Evolutionary conservation across 495 filamentous ascomycete species (phyloP).

Genomic region (Penicillium maclennaniae): DNA sequence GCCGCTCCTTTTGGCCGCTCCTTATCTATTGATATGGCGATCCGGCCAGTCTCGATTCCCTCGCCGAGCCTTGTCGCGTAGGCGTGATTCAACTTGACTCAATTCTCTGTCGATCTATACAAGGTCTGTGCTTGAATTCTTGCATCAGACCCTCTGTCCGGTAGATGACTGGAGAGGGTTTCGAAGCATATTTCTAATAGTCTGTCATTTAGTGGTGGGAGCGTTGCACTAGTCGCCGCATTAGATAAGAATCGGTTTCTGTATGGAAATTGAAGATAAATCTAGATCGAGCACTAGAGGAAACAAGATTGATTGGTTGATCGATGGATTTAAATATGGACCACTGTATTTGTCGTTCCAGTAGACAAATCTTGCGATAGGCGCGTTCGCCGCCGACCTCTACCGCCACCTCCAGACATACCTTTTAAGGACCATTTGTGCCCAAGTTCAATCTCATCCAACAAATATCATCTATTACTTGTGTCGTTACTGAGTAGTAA

Average conservation of each 20-base stretch:
- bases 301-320: not conserved
- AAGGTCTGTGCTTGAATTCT: slow-evolving; percentile 10
- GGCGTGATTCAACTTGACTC: not conserved
- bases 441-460: not conserved
- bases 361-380: not conserved
- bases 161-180: not conserved
- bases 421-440: not conserved
- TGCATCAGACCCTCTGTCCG: slow-evolving; percentile 5
- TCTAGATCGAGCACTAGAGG: not conserved
- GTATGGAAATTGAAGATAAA: not conserved
- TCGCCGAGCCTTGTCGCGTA: not conserved
- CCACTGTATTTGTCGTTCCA: not conserved
- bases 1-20: not conserved
- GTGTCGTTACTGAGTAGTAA: not conserved
- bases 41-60: not conserved
- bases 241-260: not conserved
- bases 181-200: slow-evolving; percentile 7
- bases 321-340: not conserved
- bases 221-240: not conserved
- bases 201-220: not conserved
- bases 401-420: too few relatives aligned
- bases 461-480: not conserved
- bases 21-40: not conserved
- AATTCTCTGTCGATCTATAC: slow-evolving; percentile 2
- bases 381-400: too few relatives aligned